Evolutionary conservation across 768 basidiomycete genomes (phyloP), one percentile per base, ranked within the genome.

Genomic region (Strobilomyces confusus): DNA sequence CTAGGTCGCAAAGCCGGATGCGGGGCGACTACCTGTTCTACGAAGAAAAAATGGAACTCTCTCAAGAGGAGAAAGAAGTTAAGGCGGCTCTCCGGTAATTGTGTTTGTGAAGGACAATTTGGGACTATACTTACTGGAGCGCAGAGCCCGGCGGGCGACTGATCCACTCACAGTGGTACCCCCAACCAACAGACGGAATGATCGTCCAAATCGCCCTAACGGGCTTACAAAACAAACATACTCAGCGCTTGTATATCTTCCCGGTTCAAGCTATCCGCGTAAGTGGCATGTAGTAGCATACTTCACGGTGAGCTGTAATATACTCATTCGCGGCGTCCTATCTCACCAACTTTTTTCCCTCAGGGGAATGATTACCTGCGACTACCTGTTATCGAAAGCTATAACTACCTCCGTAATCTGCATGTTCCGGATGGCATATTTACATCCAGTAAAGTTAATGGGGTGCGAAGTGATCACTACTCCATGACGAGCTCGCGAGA

Each of bases 251-350:
- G 86, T 89, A 42, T 77, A 83, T 63, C 73, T 84, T 54, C 84
- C 82, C 36, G 83, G 80, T 45, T 72, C 77, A 36, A 73, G 72
- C 50, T 77, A 78, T 48, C 77, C 78, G 26, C 78, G 81, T 40
- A 89, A 89, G 77, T 91, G 88, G 88, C 88, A 91, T 71, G 79
- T 90, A 46, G 87, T 89, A 52, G 87, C 87, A 43, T 90, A 90
- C 73, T 89, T 90, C 69, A 81, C 82, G 69, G 87, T 89, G 64
- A 65, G 79, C 62, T 48, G 20, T 44, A 44, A 41, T 54, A 36
- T 41, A 50, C 25, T 17, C 4, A 20, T 29, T 45, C 29, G 22
- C 7, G 29, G 29, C 22, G 6, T 38, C 25, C 19, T 32, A 36
- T 54, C 61, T 63, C 38, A 63, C 45, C 23, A 20, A 17, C 19